Evolutionary conservation across 1,139 yeast species (phyloP), one percentile per base, ranked within the genome.

Genomic region (Magnusiomyces magnusii): DNA sequence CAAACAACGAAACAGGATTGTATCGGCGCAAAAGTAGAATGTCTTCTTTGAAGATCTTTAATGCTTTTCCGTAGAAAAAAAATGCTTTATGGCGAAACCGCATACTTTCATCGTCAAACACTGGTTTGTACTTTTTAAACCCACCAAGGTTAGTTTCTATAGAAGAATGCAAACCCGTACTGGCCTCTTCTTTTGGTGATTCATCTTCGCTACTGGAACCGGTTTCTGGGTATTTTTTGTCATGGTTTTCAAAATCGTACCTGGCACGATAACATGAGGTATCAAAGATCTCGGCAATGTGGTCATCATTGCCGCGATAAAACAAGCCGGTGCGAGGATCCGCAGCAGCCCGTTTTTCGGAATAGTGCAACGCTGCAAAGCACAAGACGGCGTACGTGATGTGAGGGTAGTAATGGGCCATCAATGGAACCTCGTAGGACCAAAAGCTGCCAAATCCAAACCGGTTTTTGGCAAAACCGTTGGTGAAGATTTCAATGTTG

Each of bases 371-470:
- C 15, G 58, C 54, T 2, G 58, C 50, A 2, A 56, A 47, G 3
- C 58, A 57, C 23, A 58, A 42, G 17, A 58, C 47, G 24, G 58
- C 58, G n/a, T 58, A 55, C n/a, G 56, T 25, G 15, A 58, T 52
- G n/a, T 58, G 60, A 1, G 54, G 55, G 42, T 53, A 42, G 19
- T 53, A 55, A 1, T 59, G 52, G 5, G 61, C 58, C 27, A 60
- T 53, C 25, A 61, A 24, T 2, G 63, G 63, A 2, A 54, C 59
- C 24, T 57, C 59, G 39, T 55, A 55, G 7, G 58, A 52, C 63
- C 63, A 61, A 23, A 61, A 59, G 47, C 56, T 55, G 24, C 51
- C 58, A 24, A 57, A 52, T 7, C 59, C 61, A 3, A 60, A 50
- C 2, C 58, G 34, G 44, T 57, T 53, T 21, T 9, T 7, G 3